A percentile compares a stretch with the other conserved stretches of the same genome.
Conservation (phyloP, 2,329 filamentous ascomycete species). For the Trichoderma sp. region DNA sequence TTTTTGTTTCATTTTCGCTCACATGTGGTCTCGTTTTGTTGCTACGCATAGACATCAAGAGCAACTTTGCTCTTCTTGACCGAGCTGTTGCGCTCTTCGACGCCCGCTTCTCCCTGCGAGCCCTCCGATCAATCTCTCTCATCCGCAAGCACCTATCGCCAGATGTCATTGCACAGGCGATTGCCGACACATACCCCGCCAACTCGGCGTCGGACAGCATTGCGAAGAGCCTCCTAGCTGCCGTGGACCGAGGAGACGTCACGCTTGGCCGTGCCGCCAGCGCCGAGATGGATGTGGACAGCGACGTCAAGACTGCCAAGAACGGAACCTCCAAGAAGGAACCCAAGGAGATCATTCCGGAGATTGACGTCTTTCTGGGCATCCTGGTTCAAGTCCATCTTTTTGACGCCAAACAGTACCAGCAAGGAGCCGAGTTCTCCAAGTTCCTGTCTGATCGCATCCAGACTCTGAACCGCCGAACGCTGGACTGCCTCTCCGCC, state of each 20-base stretch:
- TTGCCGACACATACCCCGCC: constrained; percentile 75
- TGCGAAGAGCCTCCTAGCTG: constrained; percentile 69
- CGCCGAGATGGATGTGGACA: constrained; percentile 74
- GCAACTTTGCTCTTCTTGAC: constrained; percentile 88
- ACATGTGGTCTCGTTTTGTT: constrained; percentile 29
- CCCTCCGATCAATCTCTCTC: constrained; percentile 91
- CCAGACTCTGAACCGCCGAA: constrained; percentile 87
- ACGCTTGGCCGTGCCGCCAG: constrained; percentile 59
- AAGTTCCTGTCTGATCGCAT: constrained; percentile 79
- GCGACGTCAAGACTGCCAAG: constrained; percentile 57
- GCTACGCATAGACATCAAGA: constrained; percentile 75
- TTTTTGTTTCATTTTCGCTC: constrained; percentile 2
- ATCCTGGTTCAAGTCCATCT: constrained; percentile 86
- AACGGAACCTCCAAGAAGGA: constrained; percentile 61
- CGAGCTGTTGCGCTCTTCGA: constrained; percentile 92
- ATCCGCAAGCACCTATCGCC: constrained; percentile 87
- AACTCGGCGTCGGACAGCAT: constrained; percentile 61
- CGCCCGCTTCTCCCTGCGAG: constrained; percentile 89
- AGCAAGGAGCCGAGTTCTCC: constrained; percentile 83
- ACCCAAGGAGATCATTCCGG: constrained; percentile 76
- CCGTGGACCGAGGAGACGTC: constrained; percentile 67
- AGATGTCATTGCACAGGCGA: constrained; percentile 77
- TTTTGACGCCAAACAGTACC: constrained; percentile 79
- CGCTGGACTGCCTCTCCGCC: constrained; percentile 87
- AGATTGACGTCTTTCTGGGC: constrained; percentile 85